Percentiles rank a stretch among this genome's conserved stretches.
These are phyloP conservation scores for Puccinia novopanici DNA, from an alignment of 1,284 basidiomycete species.

Conservation along the genomic window DNA sequence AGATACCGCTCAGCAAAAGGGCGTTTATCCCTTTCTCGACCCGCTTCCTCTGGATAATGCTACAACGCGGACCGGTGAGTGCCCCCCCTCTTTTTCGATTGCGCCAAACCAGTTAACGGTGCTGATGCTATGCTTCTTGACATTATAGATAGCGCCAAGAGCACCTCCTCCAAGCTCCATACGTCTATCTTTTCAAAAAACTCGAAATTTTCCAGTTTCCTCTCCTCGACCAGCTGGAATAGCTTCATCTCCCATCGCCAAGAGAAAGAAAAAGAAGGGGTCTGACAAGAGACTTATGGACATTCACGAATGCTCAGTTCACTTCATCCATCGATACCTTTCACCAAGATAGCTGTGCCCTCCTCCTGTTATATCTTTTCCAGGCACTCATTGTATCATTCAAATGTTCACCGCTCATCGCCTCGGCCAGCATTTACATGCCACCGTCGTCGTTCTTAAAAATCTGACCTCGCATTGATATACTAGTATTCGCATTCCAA, in stretches of 20 bases:
- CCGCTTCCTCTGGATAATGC: background rate
- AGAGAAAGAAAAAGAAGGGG: slow-evolving; percentile 1
- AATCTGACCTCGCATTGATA: background rate
- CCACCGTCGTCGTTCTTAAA: background rate
- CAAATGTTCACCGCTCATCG: background rate
- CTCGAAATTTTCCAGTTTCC: slow-evolving; percentile 21
- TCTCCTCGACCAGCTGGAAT: slow-evolving; percentile 17
- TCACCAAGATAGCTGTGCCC: background rate
- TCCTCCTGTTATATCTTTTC: background rate
- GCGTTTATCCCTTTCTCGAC: background rate
- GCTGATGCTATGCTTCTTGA: background rate
- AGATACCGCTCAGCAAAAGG: background rate
- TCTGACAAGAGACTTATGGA: background rate
- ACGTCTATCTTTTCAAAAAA: slow-evolving; percentile 16
- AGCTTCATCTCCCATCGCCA: slow-evolving; percentile 4
- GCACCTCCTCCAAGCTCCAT: slow-evolving; percentile 20
- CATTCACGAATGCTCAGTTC: background rate
- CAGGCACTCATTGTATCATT: background rate
- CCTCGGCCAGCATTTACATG: background rate
- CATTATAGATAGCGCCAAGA: background rate
- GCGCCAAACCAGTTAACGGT: background rate
- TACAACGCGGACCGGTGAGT: slow-evolving; percentile 16
- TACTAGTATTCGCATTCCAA: background rate
- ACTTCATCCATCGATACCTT: background rate
- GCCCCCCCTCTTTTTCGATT: background rate